Conservation (phyloP, 768 basidiomycete genomes). For the Mrakia gelida region DNA sequence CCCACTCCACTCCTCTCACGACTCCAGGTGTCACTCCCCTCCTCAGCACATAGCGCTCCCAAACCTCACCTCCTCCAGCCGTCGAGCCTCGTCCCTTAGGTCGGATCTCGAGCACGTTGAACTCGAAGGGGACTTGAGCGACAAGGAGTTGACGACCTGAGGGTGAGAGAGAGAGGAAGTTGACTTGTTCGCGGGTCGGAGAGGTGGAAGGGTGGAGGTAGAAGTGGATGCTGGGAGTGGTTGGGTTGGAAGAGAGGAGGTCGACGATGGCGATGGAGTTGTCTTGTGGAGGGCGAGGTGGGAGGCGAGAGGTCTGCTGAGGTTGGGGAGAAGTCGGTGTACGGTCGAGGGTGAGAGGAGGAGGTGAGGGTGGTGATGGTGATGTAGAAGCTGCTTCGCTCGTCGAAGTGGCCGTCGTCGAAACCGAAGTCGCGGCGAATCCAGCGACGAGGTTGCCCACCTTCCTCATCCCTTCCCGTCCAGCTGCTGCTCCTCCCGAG, state of each 20-base stretch:
- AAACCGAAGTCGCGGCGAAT: not conserved
- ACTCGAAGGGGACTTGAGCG: not conserved
- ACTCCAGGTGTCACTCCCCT: not conserved
- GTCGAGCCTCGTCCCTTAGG: not conserved
- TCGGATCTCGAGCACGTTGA: not conserved
- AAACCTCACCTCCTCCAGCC: not conserved
- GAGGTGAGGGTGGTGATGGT: not conserved
- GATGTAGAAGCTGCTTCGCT: not conserved
- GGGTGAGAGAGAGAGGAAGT: not conserved
- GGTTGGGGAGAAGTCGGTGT: not conserved
- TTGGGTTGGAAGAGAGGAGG: not conserved
- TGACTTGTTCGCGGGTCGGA: not conserved
- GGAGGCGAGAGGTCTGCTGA: not conserved
- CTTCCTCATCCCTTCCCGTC: not conserved
- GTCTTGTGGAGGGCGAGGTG: not conserved
- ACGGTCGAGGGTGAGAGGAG: not conserved
- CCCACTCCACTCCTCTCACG: not conserved
- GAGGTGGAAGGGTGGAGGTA: not conserved
- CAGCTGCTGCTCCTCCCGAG: not conserved
- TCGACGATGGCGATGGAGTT: not conserved
- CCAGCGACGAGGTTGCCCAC: not conserved
- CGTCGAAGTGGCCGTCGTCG: not conserved
- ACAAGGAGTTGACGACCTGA: not conserved
- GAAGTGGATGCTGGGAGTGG: not conserved
- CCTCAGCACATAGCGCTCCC: not conserved